Base-by-base conservation (phyloP, 78 protist species). In the Dictyostelium intermedium region DNA sequence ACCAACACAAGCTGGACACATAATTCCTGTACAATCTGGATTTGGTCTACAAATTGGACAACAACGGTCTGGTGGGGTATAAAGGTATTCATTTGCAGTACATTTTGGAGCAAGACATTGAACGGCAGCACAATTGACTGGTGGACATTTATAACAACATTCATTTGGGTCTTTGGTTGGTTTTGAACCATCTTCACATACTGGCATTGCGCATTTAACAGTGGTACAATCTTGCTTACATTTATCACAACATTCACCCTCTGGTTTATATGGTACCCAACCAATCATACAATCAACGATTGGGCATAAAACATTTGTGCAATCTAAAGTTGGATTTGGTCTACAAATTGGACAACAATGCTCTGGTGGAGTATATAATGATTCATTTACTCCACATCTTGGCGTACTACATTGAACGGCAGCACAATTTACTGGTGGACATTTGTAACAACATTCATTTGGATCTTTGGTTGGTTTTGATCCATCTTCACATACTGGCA, bases 241-340 rank as follows among this genome's bases (percentile, higher is more conserved):
- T n/a, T n/a, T n/a, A n/a, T n/a, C n/a, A n/a, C n/a, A n/a, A n/a
- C n/a, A n/a, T n/a, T n/a, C n/a, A n/a, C n/a, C n/a, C n/a, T n/a
- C n/a, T n/a, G n/a, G n/a, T n/a, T n/a, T n/a, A n/a, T n/a, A n/a
- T n/a, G n/a, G n/a, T n/a, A n/a, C n/a, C n/a, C n/a, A n/a, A n/a
- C n/a, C n/a, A n/a, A n/a, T n/a, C n/a, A n/a, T n/a, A n/a, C n/a
- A n/a, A n/a, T n/a, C n/a, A n/a, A n/a, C n/a, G n/a, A n/a, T n/a
- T 27, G 35, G 35, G 5, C 74, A 66, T 4, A 27, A 8, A 66
- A 66, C 4, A 7, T 23, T 37, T 8, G 74, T 27, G 27, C 74
- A 66, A 27, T 66, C 20, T 72, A n/a, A n/a, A n/a, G n/a, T n/a
- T n/a, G 79, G 79, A 4, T 72, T 72, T 72, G 79, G 79, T 72